These are phyloP conservation scores for Urochloa ruziziensis DNA, from an alignment of 176 grass and related monocot species.

Conservation along the genomic window DNA sequence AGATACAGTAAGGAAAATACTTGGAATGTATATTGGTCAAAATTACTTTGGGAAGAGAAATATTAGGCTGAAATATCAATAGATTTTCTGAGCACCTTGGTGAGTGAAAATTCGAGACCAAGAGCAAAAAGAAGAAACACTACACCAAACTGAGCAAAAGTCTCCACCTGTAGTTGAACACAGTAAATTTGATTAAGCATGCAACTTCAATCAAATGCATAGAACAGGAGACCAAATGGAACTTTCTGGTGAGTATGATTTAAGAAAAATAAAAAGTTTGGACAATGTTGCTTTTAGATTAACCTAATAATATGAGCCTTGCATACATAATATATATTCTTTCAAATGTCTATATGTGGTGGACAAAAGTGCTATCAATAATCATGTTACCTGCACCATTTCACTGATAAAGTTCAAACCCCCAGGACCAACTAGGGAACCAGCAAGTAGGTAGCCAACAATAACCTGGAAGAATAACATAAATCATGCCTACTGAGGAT, in stretches of 20 bases:
- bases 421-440: conserved; percentile 92
- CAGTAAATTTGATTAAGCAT: conserved; percentile 16
- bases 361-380: neutral
- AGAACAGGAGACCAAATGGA: neutral
- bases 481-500: conserved; percentile 25
- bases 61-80: conserved; percentile 8
- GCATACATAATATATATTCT: conserved; percentile 18
- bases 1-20: conserved; percentile 20
- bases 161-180: conserved; percentile 80
- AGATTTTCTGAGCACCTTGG: conserved; percentile 59
- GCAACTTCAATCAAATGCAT: conserved; percentile 1
- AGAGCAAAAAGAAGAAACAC: conserved; percentile 99
- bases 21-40: conserved; percentile 7
- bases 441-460: conserved; percentile 97
- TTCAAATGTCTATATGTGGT: conserved; percentile 14
- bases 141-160: conserved; percentile 98
- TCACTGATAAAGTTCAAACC: conserved; percentile 89
- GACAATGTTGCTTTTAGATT: neutral
- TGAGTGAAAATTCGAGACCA: conserved; percentile 92
- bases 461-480: conserved; percentile 66
- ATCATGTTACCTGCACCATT: conserved; percentile 88
- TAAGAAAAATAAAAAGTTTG: neutral
- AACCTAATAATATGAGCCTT: conserved; percentile 13
- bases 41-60: conserved; percentile 8
- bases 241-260: conserved; percentile 1